Conservation (phyloP, 1,284 basidiomycete species). For the Sphagnurus paluster region DNA sequence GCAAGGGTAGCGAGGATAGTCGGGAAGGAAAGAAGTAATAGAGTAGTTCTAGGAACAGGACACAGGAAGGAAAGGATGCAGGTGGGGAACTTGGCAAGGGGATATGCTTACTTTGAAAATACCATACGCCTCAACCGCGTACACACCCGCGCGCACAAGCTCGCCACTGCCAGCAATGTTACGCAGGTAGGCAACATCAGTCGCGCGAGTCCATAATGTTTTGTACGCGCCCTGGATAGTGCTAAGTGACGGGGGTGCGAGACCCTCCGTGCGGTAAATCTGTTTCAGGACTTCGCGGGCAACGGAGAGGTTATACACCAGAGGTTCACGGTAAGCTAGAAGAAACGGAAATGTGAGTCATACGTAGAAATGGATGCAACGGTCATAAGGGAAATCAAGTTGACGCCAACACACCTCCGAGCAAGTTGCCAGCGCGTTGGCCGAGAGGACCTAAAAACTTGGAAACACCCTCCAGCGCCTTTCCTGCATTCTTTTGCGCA, state of each 20-base stretch:
- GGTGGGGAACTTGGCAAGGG: too few relatives aligned
- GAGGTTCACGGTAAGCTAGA: slow-evolving; percentile 79
- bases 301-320: slow-evolving; percentile 85
- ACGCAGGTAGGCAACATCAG: slow-evolving; percentile 70
- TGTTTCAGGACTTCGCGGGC: slow-evolving; percentile 86
- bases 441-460: slow-evolving; percentile 60
- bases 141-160: slow-evolving; percentile 78
- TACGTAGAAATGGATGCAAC: background rate
- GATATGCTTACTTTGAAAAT: slow-evolving; percentile 81
- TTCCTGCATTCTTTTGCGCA: slow-evolving; percentile 57
- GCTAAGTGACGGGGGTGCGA: slow-evolving; percentile 78
- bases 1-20: background rate
- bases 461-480: slow-evolving; percentile 52
- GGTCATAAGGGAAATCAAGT: background rate
- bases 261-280: slow-evolving; percentile 86
- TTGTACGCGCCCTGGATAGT: slow-evolving; percentile 72
- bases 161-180: slow-evolving; percentile 72
- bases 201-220: slow-evolving; percentile 70
- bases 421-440: slow-evolving; percentile 55
- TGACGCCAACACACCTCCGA: slow-evolving; percentile 63
- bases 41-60: too few relatives aligned
- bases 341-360: slow-evolving; percentile 2
- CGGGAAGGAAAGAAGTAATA: background rate
- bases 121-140: slow-evolving; percentile 86
- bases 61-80: too few relatives aligned